These are phyloP conservation scores for Rhodotorula sphaerocarpa DNA, from an alignment of 768 basidiomycete genomes.

Conservation along the genomic window DNA sequence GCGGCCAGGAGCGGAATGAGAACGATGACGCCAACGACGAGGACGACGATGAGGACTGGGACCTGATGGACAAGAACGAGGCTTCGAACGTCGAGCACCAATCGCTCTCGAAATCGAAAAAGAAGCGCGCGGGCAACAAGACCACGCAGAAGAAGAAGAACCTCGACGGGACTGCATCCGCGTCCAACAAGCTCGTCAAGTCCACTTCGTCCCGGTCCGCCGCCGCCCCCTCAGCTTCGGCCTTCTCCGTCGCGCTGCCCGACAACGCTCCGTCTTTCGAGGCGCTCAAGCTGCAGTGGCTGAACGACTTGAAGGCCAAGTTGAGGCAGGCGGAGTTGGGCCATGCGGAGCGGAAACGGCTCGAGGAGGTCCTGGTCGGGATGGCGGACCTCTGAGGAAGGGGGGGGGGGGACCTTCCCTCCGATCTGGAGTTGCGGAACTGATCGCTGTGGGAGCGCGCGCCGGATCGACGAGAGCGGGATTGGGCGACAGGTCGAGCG, in stretches of 20 bases:
- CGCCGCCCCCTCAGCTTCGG: not conserved
- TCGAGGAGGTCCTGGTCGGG: not conserved
- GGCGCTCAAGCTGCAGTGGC: not conserved
- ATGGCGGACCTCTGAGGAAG: not conserved
- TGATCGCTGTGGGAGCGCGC: too few relatives aligned
- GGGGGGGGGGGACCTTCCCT: too few relatives aligned
- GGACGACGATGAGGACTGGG: not conserved
- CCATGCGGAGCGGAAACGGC: not conserved
- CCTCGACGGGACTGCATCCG: not conserved
- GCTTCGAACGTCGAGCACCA: conserved; percentile 4
- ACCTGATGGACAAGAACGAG: not conserved
- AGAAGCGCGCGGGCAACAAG: not conserved
- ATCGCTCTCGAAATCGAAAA: not conserved
- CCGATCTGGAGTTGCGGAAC: too few relatives aligned
- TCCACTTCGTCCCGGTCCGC: not conserved
- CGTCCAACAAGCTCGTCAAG: not conserved
- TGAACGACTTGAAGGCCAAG: not conserved
- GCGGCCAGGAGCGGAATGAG: conserved; percentile 18
- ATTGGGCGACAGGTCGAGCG: too few relatives aligned
- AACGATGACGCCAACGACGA: conserved; percentile 5
- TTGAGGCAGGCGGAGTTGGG: not conserved
- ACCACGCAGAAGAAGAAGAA: too few relatives aligned
- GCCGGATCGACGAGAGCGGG: too few relatives aligned
- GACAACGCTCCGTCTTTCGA: not conserved
- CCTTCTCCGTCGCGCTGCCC: conserved; percentile 2